phyloP scores from a whole-genome alignment of 2,329 filamentous ascomycete genomes.

The Penicillium sp. region DNA sequence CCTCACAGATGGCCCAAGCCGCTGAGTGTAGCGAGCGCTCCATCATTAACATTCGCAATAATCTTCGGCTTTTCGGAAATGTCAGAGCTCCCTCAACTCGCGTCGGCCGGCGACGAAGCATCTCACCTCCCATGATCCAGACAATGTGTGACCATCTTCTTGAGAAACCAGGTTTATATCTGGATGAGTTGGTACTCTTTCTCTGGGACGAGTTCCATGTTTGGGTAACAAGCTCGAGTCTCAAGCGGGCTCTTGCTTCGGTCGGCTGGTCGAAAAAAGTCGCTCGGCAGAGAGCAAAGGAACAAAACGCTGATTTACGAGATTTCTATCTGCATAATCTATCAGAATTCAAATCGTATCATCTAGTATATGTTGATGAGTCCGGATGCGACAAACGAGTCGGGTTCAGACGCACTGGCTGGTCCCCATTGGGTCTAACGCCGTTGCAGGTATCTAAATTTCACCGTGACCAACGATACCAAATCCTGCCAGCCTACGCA shows the following conservation, averaged over 20 bases:
- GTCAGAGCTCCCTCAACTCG: background rate
- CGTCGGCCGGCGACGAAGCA: background rate
- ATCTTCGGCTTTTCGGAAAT: slow-evolving; percentile 2
- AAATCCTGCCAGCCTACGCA: too few relatives aligned
- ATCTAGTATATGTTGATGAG: too few relatives aligned
- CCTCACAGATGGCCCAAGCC: slow-evolving; percentile 11
- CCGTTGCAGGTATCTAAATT: too few relatives aligned
- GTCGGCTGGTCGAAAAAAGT: background rate
- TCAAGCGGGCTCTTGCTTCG: background rate
- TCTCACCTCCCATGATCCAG: background rate
- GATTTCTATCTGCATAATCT: background rate
- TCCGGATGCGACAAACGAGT: too few relatives aligned
- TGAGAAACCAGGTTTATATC: background rate
- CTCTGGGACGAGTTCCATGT: background rate
- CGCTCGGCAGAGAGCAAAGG: background rate
- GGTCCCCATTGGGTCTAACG: too few relatives aligned
- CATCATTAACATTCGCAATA: slow-evolving; percentile 10
- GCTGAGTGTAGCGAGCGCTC: slow-evolving; percentile 14
- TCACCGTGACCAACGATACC: too few relatives aligned
- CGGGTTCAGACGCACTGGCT: too few relatives aligned
- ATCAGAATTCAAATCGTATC: background rate
- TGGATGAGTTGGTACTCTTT: background rate
- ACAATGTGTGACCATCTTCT: background rate
- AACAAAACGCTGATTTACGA: background rate
- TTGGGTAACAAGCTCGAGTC: background rate